phyloP scores from a whole-genome alignment of 768 basidiomycete species.

The Trametes cingulata region DNA sequence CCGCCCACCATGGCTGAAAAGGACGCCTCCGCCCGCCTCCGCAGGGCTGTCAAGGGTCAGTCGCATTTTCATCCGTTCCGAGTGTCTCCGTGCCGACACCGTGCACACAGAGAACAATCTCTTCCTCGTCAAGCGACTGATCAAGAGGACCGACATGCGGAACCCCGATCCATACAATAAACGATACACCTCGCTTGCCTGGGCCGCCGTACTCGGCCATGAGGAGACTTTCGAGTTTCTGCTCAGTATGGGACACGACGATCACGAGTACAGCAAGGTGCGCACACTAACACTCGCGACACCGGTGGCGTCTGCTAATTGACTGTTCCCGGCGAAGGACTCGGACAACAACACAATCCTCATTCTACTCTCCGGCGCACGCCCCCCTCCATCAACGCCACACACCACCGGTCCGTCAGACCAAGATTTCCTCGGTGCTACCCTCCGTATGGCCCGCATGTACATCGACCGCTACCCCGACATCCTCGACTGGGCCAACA shows the following conservation, averaged over 20 bases:
- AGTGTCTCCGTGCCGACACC: conserved; percentile 8
- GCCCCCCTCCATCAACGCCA: conserved; percentile 48
- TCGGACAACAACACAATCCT: conserved; percentile 91
- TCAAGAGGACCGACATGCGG: conserved; percentile 84
- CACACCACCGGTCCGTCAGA: conserved; percentile 50
- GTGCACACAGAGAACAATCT: conserved; percentile 81
- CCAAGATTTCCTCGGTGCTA: conserved; percentile 67
- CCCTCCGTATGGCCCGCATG: conserved; percentile 81
- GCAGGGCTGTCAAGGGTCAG: conserved; percentile 78
- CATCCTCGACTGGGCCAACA: conserved; percentile 91
- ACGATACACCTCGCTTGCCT: conserved; percentile 86
- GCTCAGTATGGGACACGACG: conserved; percentile 84
- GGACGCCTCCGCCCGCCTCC: conserved; percentile 71
- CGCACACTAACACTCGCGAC: conserved; percentile 25
- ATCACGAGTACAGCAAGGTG: conserved; percentile 89
- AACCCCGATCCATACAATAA: conserved; percentile 80
- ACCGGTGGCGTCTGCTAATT: background rate
- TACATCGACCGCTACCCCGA: conserved; percentile 87
- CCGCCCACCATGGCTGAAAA: conserved; percentile 71
- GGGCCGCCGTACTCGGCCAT: conserved; percentile 86
- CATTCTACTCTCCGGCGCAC: conserved; percentile 87
- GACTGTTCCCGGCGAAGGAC: conserved; percentile 54
- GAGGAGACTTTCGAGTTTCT: conserved; percentile 95
- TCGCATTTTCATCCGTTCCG: background rate
- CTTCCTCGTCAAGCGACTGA: conserved; percentile 85